These are phyloP conservation scores for Irpex sp. DNA, from an alignment of 1,284 basidiomycete species.

Conservation along the genomic window DNA sequence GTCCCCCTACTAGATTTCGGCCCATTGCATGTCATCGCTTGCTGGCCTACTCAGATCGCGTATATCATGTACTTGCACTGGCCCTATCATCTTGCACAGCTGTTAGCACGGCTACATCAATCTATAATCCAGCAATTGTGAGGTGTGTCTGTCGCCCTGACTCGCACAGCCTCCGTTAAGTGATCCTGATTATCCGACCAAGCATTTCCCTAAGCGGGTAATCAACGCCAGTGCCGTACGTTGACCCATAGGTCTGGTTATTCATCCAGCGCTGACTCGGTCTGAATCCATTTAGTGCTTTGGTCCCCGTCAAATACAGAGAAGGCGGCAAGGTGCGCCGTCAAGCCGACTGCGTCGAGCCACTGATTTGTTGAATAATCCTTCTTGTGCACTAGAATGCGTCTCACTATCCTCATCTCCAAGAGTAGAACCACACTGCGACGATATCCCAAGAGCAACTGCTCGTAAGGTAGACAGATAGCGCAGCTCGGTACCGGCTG, in stretches of 20 bases:
- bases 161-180: background rate
- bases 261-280: background rate
- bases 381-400: background rate
- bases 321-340: background rate
- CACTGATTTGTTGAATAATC: background rate
- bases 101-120: background rate
- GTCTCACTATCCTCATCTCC: background rate
- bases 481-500: constrained; percentile 1
- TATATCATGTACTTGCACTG: background rate
- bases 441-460: background rate
- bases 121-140: background rate
- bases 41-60: no score
- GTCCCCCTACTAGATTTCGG: no score
- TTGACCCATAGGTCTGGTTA: background rate
- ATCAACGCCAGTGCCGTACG: background rate
- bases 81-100: background rate
- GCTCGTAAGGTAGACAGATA: background rate
- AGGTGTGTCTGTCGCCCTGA: background rate
- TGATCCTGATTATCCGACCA: background rate
- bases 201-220: background rate
- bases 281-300: background rate
- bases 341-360: background rate
- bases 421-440: background rate
- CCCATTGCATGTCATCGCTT: no score
- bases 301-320: background rate